Conservation (phyloP, 1,284 basidiomycete genomes). For the Trametes versicolor region DNA sequence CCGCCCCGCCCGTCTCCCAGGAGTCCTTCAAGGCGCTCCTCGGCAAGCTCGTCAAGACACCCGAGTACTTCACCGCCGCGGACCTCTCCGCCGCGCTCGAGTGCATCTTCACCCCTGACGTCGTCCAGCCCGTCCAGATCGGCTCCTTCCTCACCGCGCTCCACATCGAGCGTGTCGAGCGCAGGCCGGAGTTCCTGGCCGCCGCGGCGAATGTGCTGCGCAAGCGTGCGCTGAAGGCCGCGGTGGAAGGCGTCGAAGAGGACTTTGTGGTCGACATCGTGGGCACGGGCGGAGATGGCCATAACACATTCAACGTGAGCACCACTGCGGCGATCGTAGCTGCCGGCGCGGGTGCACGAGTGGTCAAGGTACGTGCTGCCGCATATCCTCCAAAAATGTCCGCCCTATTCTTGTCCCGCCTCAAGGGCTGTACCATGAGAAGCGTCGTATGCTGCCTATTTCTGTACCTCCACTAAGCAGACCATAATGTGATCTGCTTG, state of each 20-base stretch:
- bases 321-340: slow-evolving; percentile 96
- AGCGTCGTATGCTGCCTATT: too few relatives aligned
- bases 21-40: slow-evolving; percentile 82
- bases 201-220: slow-evolving; percentile 82
- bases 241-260: slow-evolving; percentile 62
- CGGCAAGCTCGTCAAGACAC: slow-evolving; percentile 79
- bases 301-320: slow-evolving; percentile 98
- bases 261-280: slow-evolving; percentile 83
- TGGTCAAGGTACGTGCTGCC: slow-evolving; percentile 82
- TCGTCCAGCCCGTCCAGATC: slow-evolving; percentile 74
- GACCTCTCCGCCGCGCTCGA: slow-evolving; percentile 79
- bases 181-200: slow-evolving; percentile 77
- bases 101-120: slow-evolving; percentile 76
- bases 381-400: too few relatives aligned
- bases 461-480: too few relatives aligned
- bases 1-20: slow-evolving; percentile 43
- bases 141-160: slow-evolving; percentile 88
- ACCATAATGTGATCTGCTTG: too few relatives aligned
- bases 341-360: slow-evolving; percentile 92
- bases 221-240: slow-evolving; percentile 69
- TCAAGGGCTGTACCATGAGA: too few relatives aligned
- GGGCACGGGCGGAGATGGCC: slow-evolving; percentile 94
- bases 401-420: too few relatives aligned
- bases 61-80: slow-evolving; percentile 76
- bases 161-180: slow-evolving; percentile 80